A percentile compares a stretch with the other conserved stretches of the same genome.
phyloP scores from a whole-genome alignment of 805 yeast species.

The Metschnikowia dekortorum region DNA sequence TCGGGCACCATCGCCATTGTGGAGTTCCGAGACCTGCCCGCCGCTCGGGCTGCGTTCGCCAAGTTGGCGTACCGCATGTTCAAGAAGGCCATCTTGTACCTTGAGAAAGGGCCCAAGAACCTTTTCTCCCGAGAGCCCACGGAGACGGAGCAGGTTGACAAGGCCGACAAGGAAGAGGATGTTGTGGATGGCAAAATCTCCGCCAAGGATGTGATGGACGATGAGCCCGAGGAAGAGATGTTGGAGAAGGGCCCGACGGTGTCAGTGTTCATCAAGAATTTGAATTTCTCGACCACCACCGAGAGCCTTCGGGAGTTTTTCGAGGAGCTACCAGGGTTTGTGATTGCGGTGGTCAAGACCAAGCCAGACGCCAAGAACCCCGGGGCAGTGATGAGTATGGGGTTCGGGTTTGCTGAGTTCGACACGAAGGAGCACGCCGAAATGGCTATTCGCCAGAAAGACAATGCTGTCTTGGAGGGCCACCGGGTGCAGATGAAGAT shows the following conservation, averaged over 20 bases:
- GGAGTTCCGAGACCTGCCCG: conserved; percentile 76
- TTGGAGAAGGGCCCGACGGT: conserved; percentile 66
- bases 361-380: conserved; percentile 80
- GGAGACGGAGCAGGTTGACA: conserved; percentile 18
- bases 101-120: conserved; percentile 91
- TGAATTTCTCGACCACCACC: conserved; percentile 76
- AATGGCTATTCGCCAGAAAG: conserved; percentile 65
- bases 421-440: conserved; percentile 72
- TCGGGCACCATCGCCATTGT: conserved; percentile 94
- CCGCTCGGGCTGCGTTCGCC: conserved; percentile 86
- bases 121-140: conserved; percentile 65
- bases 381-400: conserved; percentile 81
- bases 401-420: conserved; percentile 95
- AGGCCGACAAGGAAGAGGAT: conserved; percentile 16
- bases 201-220: conserved; percentile 39
- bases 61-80: conserved; percentile 84
- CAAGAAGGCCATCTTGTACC: conserved; percentile 78
- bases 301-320: conserved; percentile 56
- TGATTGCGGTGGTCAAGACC: conserved; percentile 75
- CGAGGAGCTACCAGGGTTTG: conserved; percentile 71
- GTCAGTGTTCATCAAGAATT: conserved; percentile 86
- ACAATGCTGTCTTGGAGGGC: conserved; percentile 79
- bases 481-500: conserved; percentile 86
- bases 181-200: conserved; percentile 36
- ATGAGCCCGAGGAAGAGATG: conserved; percentile 29